Conservation (phyloP, 257 asterid species). For the Solanum boliviense region DNA sequence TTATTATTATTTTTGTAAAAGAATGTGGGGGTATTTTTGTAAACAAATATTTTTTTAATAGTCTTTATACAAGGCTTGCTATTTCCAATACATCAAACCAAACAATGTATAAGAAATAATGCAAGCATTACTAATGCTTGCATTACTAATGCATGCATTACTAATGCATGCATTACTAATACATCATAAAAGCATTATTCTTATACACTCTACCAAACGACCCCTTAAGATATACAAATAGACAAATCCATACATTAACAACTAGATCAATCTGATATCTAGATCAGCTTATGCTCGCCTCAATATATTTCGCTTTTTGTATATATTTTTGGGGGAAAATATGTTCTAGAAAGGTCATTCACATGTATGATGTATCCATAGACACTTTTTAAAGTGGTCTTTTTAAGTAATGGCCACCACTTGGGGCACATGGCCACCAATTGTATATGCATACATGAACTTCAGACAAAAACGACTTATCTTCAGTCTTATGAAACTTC, state of each 20-base stretch:
- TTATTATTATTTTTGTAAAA: too few relatives aligned
- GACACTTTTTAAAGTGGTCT: background rate
- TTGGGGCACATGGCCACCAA: background rate
- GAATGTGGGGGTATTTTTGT: too few relatives aligned
- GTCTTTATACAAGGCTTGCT: too few relatives aligned
- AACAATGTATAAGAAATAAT: too few relatives aligned
- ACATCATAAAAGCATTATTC: too few relatives aligned
- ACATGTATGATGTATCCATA: background rate
- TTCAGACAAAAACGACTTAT: background rate
- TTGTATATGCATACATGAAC: background rate
- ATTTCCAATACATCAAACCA: too few relatives aligned
- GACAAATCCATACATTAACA: background rate
- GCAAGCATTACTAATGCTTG: too few relatives aligned
- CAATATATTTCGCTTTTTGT: background rate
- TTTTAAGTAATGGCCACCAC: background rate
- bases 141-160: too few relatives aligned
- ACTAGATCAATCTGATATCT: background rate
- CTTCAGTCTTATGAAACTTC: background rate
- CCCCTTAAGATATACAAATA: background rate
- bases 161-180: too few relatives aligned
- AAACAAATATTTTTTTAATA: too few relatives aligned
- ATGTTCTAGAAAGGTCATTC: background rate
- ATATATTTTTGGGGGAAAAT: background rate
- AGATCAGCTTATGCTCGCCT: accelerated
- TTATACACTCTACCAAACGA: too few relatives aligned